Conservation (phyloP, 2,329 filamentous ascomycete species). For the Parascedosporium putredinis region DNA sequence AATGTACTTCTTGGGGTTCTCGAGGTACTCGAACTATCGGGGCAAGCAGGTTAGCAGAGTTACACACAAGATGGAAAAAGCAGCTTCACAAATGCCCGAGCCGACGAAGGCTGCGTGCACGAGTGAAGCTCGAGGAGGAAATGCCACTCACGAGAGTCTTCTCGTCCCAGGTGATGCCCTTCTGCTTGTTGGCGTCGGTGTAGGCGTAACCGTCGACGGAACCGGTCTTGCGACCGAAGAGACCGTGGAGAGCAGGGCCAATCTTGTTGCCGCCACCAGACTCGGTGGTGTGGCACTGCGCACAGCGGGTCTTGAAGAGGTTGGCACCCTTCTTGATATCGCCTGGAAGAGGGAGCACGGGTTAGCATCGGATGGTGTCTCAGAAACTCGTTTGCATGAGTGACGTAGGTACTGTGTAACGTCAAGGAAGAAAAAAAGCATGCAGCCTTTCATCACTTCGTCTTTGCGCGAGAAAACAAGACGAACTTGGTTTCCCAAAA, state of each 20-base stretch:
- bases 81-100: too few relatives aligned
- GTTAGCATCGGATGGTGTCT: slow-evolving; percentile 10
- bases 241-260: slow-evolving; percentile 90
- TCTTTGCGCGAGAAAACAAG: too few relatives aligned
- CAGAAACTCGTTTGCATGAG: neutral
- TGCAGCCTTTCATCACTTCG: too few relatives aligned
- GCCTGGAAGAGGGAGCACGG: slow-evolving; percentile 44
- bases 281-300: slow-evolving; percentile 96
- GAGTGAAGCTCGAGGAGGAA: neutral
- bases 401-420: neutral
- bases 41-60: neutral
- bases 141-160: slow-evolving; percentile 59
- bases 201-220: slow-evolving; percentile 88
- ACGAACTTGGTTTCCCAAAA: too few relatives aligned
- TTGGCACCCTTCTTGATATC: slow-evolving; percentile 93
- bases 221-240: slow-evolving; percentile 94
- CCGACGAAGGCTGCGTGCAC: too few relatives aligned
- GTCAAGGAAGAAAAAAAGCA: too few relatives aligned
- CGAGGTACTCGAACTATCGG: slow-evolving; percentile 86
- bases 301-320: slow-evolving; percentile 98
- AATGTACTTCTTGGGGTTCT: slow-evolving; percentile 99
- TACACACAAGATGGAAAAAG: neutral
- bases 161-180: slow-evolving; percentile 83
- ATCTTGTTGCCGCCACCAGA: slow-evolving; percentile 91
- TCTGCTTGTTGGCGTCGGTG: slow-evolving; percentile 99